Evolutionary conservation across 2,329 filamentous ascomycete genomes (phyloP), one percentile per base, ranked within the genome.

Genomic region (Aureobasidium sp.): DNA sequence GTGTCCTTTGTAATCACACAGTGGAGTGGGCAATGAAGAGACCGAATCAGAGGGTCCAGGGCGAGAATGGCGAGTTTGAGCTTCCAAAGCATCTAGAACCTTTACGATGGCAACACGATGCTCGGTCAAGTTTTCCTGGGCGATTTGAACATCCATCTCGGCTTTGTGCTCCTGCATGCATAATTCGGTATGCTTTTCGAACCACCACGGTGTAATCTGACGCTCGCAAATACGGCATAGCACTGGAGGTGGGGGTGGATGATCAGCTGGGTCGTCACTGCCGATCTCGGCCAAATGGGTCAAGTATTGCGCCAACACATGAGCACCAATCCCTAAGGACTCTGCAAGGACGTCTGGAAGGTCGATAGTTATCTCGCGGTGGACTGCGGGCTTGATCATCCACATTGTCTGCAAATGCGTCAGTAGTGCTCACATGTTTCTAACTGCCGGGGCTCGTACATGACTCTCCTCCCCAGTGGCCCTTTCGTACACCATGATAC

Each of bases 191-290:
- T 99, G 94, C 74, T 97, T 99, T 76, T 99, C 94, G 68, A 99
- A 99, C 95, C 94, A 99, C 94, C 94, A 99, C 0, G 93, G 91
- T 5, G 91, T 91, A 64, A 99, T 97, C 65, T 97, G 91, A 59
- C 94, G 90, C 73, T 99, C 94, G 74, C 94, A 99, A 61, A 99
- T 97, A 58, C 94, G 91, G 74, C 94, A 99, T 16, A 99, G 83
- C 5, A 97, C 88, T 0, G 91, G 90, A 11, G 86, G 80, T 0
- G 93, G 91, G 3, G 91, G 90, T 10, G 91, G 86, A 71, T 92
- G 87, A 69, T 87, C 85, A 54, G 84, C 83, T 25, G 89, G 86
- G 69, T 86, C 90, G 44, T 89, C 88, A 32, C 87, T 81, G 54
- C 89, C 90, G 44, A 86, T 85, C 72, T 99, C 94, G 52, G 94